Evolutionary conservation across 257 asterid species (phyloP), one percentile per base, ranked within the genome.

Genomic region (Fraxinus excelsior): DNA sequence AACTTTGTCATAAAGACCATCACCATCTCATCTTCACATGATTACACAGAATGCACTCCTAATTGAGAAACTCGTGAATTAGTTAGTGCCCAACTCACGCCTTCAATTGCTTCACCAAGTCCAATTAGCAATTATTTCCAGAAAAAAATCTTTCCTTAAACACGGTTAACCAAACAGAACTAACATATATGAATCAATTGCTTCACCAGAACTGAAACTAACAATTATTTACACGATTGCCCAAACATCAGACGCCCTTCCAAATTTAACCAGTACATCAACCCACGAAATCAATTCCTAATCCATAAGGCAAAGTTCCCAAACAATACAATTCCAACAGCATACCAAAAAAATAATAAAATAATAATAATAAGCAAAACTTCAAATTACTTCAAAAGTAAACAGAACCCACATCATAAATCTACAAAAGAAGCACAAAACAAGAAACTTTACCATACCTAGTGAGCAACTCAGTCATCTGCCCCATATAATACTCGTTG

Each of bases 401-500:
- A 69, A 12, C 28, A 46, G 71, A 70, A 58, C 25, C 13, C 31
- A 38, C 38, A 70, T 19, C 34, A 35, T 49, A 46, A 70, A 28
- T 7, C 25, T 9, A 25, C 4, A 19, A 2, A 58, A 51, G 14
- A 42, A 28, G 31, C 31, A 69, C n/a, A 75, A 60, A 78, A 42
- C 58, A 49, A 76, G 38, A 18, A 31, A 28, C 58, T 82, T 65
- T 44, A 31, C 34, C 29, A 23, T 85, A 95, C 99, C 94, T 87
- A 4, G 97, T 88, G 71, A 96, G 97, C 71, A 96, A 82, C 82
- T 96, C 99, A 81, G 96, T 88, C 98, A 93, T 96, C 86, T 96
- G 99, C 2, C 88, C 99, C 97, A 91, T 60, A 83, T 91, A 96
- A 75, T 71, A 86, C 86, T 93, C 97, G 79, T 96, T 96, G 62